Conservation (phyloP, 768 basidiomycete genomes). For the Termitomyces sp. region DNA sequence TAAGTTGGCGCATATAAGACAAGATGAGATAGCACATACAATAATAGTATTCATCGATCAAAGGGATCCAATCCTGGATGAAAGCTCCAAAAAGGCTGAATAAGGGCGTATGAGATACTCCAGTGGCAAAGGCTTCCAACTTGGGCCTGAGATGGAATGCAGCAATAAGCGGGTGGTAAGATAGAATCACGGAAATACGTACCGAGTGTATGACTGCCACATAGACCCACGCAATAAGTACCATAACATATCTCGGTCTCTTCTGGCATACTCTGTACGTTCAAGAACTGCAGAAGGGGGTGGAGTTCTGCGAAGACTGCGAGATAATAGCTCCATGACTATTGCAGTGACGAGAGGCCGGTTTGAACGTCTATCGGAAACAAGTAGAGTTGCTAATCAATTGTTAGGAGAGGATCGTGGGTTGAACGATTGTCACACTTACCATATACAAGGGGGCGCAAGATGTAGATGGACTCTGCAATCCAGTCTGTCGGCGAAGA, state of each 20-base stretch:
- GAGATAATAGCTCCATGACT: slow-evolving; percentile 65
- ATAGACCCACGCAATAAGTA: slow-evolving; percentile 83
- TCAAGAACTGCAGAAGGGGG: slow-evolving; percentile 59
- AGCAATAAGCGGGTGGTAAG: slow-evolving; percentile 1
- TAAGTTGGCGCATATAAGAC: slow-evolving; percentile 2
- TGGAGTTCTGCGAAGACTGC: slow-evolving; percentile 65
- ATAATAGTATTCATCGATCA: slow-evolving; percentile 89
- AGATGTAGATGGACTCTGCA: slow-evolving; percentile 62
- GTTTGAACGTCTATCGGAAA: slow-evolving; percentile 42
- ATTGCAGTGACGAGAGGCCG: slow-evolving; percentile 62
- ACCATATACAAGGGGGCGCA: slow-evolving; percentile 79
- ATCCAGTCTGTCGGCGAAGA: slow-evolving; percentile 67
- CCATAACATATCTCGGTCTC: slow-evolving; percentile 80
- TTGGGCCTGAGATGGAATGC: slow-evolving; percentile 50
- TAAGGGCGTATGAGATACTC: slow-evolving; percentile 50
- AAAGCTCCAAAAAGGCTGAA: slow-evolving; percentile 65
- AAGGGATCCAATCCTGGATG: slow-evolving; percentile 79
- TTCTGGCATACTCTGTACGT: slow-evolving; percentile 70
- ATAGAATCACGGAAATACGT: slow-evolving; percentile 14
- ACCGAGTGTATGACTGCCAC: slow-evolving; percentile 79
- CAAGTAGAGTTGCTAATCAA: slow-evolving; percentile 34
- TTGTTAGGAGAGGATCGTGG: slow-evolving; percentile 6
- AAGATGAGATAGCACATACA: slow-evolving; percentile 44
- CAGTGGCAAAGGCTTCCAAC: slow-evolving; percentile 55
- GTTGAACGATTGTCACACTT: slow-evolving; percentile 11